Evolutionary conservation across 306 rosid species (phyloP).

Genomic region (Trifolium repens): DNA sequence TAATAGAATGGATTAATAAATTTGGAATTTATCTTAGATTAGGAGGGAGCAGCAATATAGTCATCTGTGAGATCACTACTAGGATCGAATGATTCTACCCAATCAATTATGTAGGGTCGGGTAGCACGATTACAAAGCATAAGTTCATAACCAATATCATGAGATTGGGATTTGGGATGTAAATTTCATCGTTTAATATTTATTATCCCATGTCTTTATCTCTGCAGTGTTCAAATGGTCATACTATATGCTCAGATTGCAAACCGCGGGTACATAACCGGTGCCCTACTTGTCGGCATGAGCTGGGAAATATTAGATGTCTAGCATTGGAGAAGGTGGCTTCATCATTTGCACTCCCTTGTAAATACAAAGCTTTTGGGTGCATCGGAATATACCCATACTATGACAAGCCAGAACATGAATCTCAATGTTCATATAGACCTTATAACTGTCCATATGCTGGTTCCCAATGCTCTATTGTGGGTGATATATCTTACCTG

Average conservation of each 20-base stretch:
- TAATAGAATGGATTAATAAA: too few species aligned
- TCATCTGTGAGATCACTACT: too few species aligned
- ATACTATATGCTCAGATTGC: constrained; percentile 91
- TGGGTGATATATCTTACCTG: constrained; percentile 82
- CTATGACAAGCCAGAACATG: constrained; percentile 92
- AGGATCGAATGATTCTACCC: too few species aligned
- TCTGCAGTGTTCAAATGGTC: constrained; percentile 93
- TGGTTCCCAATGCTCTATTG: constrained; percentile 80
- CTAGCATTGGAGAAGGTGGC: constrained; percentile 96
- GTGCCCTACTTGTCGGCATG: constrained; percentile 93
- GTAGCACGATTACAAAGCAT: too few species aligned
- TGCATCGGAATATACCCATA: constrained; percentile 87
- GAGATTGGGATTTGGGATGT: constrained; percentile 1
- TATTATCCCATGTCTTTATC: background rate
- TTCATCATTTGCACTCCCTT: constrained; percentile 90
- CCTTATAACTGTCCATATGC: constrained; percentile 96
- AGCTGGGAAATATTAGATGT: constrained; percentile 94
- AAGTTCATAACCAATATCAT: too few species aligned
- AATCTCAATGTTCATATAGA: constrained; percentile 75
- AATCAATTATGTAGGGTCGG: too few species aligned
- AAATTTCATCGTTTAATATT: constrained; percentile 17
- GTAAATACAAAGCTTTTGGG: constrained; percentile 85
- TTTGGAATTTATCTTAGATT: too few species aligned
- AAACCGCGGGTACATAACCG: constrained; percentile 96
- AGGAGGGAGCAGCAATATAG: too few species aligned